These are phyloP conservation scores for Setaria italica DNA, from an alignment of 202 grass and related monocot species.

Conservation along the genomic window DNA sequence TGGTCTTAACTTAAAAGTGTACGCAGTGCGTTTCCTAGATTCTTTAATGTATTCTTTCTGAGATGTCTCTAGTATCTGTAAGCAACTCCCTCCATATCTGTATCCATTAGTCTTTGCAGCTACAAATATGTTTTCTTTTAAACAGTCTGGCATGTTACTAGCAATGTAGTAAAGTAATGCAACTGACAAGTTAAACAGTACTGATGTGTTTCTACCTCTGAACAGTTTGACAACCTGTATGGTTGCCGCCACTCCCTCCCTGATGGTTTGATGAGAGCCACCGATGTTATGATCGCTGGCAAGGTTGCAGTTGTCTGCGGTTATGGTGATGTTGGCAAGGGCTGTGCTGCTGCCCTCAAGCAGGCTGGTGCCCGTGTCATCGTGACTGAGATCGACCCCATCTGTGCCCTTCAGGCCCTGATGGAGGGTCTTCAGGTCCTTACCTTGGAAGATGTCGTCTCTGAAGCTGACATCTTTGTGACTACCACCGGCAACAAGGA, in stretches of 20 bases:
- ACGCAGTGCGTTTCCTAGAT: background rate
- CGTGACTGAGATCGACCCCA: constrained; percentile 93
- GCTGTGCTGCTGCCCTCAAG: constrained; percentile 89
- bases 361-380: constrained; percentile 96
- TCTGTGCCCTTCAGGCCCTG: constrained; percentile 94
- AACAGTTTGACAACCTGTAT: constrained; percentile 90
- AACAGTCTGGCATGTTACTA: constrained; percentile 38
- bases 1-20: background rate
- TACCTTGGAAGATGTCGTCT: constrained; percentile 85
- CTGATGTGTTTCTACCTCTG: background rate
- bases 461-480: constrained; percentile 89
- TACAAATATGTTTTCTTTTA: background rate
- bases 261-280: constrained; percentile 95
- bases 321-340: constrained; percentile 98
- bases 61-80: background rate
- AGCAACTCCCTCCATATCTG: background rate
- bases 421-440: constrained; percentile 96
- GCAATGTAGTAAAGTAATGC: background rate
- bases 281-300: constrained; percentile 95
- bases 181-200: background rate
- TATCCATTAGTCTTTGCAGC: background rate
- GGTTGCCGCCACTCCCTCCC: constrained; percentile 97
- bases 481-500: constrained; percentile 99
- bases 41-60: background rate
- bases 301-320: constrained; percentile 91